Evolutionary conservation across 306 rosid genomes (phyloP).

Genomic region (Elaeagnus macrophylla): DNA sequence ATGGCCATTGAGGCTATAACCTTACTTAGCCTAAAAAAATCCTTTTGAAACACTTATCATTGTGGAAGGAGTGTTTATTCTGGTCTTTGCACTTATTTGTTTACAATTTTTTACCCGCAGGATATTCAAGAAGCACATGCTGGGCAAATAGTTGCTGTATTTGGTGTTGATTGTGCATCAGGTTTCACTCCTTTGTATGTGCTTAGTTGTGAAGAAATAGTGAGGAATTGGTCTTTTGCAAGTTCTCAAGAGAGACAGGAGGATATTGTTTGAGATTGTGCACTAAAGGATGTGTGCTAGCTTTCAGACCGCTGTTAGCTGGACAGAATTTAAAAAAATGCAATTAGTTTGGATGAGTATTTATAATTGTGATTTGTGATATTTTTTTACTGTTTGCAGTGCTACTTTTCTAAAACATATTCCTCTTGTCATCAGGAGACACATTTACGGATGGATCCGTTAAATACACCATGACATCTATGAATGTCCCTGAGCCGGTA

Average conservation of each 20-base stretch:
- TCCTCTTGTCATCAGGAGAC: constrained; percentile 60
- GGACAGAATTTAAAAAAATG: neutral
- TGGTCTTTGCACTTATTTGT: neutral
- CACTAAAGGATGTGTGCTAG: neutral
- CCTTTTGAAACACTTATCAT: neutral
- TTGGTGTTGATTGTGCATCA: constrained; percentile 99
- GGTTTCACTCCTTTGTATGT: constrained; percentile 35
- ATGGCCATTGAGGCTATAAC: too few species aligned
- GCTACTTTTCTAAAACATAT: constrained; percentile 4
- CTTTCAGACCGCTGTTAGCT: neutral
- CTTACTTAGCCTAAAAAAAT: too few species aligned
- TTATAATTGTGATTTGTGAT: constrained; percentile 8
- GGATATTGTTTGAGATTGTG: neutral
- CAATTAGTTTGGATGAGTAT: neutral
- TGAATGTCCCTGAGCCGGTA: constrained; percentile 99
- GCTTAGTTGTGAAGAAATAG: constrained; percentile 1
- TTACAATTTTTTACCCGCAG: constrained; percentile 30
- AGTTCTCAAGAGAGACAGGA: constrained; percentile 3
- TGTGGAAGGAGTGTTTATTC: neutral
- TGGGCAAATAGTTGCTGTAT: constrained; percentile 97
- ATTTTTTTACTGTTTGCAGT: constrained; percentile 7
- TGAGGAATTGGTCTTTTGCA: constrained; percentile 7
- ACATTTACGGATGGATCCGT: constrained; percentile 92
- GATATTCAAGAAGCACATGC: constrained; percentile 98
- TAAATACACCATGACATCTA: constrained; percentile 92